Conservation (phyloP, 1,284 basidiomycete species). For the Microbotryomycetes sp. region DNA sequence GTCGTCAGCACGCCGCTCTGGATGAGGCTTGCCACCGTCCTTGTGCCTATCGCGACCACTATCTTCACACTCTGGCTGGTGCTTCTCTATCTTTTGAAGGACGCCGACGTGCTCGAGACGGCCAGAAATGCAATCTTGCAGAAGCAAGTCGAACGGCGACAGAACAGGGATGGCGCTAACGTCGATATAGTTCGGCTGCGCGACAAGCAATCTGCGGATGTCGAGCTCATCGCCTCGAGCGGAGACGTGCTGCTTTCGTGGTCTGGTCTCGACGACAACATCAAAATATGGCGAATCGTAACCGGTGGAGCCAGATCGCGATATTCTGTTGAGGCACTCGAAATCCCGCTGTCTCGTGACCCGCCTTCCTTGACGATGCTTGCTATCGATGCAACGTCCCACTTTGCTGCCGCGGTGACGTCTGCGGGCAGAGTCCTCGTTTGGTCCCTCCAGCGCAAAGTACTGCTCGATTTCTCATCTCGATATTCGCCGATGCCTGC, state of each 20-base stretch:
- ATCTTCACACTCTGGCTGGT: slow-evolving; percentile 67
- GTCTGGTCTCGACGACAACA: slow-evolving; percentile 67
- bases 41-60: slow-evolving; percentile 74
- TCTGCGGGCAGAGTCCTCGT: slow-evolving; percentile 46
- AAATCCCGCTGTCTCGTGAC: slow-evolving; percentile 11
- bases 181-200: background rate
- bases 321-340: slow-evolving; percentile 2
- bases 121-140: slow-evolving; percentile 40
- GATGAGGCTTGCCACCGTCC: slow-evolving; percentile 67
- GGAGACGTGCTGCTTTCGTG: slow-evolving; percentile 59
- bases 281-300: slow-evolving; percentile 16
- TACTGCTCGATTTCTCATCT: slow-evolving; percentile 45
- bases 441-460: slow-evolving; percentile 49
- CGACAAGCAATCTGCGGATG: slow-evolving; percentile 51
- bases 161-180: background rate
- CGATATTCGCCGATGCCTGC: slow-evolving; percentile 50
- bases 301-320: slow-evolving; percentile 8
- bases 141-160: background rate
- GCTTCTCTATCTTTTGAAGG: slow-evolving; percentile 81
- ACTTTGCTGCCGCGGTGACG: slow-evolving; percentile 23
- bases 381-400: slow-evolving; percentile 25
- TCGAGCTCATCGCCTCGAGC: slow-evolving; percentile 68
- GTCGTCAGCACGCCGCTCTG: slow-evolving; percentile 51
- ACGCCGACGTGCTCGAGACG: slow-evolving; percentile 81
- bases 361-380: slow-evolving; percentile 23